Evolutionary conservation across 2,329 filamentous ascomycete genomes (phyloP).

Genomic region (Akanthomyces lecanii): DNA sequence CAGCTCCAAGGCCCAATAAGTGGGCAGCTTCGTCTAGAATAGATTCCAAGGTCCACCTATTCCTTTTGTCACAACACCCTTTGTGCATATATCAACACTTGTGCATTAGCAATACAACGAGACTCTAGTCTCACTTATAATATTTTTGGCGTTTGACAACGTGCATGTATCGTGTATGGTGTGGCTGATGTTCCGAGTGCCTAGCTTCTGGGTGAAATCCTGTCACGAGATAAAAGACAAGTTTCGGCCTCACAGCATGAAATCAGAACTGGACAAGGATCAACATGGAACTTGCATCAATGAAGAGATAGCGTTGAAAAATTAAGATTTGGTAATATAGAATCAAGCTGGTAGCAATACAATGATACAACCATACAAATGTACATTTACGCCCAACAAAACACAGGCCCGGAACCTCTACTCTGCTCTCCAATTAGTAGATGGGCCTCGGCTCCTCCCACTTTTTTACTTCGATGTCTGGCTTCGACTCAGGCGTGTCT

Average conservation of each 20-base stretch:
- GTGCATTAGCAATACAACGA: constrained; percentile 57
- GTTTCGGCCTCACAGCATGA: not conserved
- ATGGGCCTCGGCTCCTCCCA: constrained; percentile 41
- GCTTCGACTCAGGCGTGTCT: constrained; percentile 31
- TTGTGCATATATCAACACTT: constrained; percentile 56
- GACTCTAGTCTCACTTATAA: constrained; percentile 27
- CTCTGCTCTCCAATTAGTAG: constrained; percentile 29
- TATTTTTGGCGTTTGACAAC: not conserved
- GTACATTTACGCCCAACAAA: not conserved
- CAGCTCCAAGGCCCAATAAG: constrained; percentile 60
- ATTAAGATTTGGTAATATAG: constrained; percentile 7
- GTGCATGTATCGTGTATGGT: not conserved
- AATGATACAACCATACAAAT: constrained; percentile 10
- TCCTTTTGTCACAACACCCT: constrained; percentile 49
- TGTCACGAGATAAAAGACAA: too few species aligned
- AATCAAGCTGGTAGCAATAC: constrained; percentile 1
- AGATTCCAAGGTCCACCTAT: constrained; percentile 35
- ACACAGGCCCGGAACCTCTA: not conserved
- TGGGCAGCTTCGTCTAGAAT: constrained; percentile 32
- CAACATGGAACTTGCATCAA: not conserved
- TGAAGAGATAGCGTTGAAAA: not conserved
- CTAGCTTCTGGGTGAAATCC: too few species aligned
- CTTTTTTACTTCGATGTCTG: constrained; percentile 30
- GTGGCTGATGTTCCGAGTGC: not conserved
- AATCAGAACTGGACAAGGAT: too few species aligned